Base-by-base conservation (phyloP, 1,139 yeast genomes). In the Candida albicans region DNA sequence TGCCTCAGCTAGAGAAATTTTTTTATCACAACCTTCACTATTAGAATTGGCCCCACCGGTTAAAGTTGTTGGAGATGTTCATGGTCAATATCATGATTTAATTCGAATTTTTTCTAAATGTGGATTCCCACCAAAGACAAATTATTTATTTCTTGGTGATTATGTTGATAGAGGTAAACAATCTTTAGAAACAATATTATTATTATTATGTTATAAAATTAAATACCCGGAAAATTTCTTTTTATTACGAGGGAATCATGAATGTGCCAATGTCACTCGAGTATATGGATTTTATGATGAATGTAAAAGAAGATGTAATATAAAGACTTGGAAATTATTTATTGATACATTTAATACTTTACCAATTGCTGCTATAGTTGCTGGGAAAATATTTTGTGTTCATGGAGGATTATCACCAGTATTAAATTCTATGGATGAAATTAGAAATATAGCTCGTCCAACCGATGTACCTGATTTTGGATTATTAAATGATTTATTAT, bases 401-500 rank as follows among this genome's bases (percentile, higher is more conserved):
- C 99, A 93, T 65, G 99, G 99, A 14, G 99, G 99, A 0, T 73
- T 93, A 43, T 86, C 95, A 27, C 99, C 99, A 0, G 95, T 90
- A 8, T 74, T 93, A 46, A 87, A 87, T 57, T 82, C 88, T 26
- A 82, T 93, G 85, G 95, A 90, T 67, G 98, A 93, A 64, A 89
- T 93, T 47, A 75, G 96, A 55, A 84, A 81, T 60, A 88, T 93
- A 40, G 95, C 89, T 52, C 76, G 99, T 54, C 98, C 98, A 24
- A 93, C 98, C 0, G 98, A 93, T 65, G 96, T 93, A 33, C 98
- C 98, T 1, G 98, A 93, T 68, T 89, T 87, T 62, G 99, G 99
- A 1, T 70, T 93, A 43, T 76, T 93, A 42, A 91, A 90, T 63
- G 99, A 93, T 65, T 71, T 93, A 54, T 69, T 93, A 46, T 93